Percentiles rank a stretch among this genome's conserved stretches.
phyloP scores from a whole-genome alignment of 73 alveolate genomes.

The Paramecium bursaria region DNA sequence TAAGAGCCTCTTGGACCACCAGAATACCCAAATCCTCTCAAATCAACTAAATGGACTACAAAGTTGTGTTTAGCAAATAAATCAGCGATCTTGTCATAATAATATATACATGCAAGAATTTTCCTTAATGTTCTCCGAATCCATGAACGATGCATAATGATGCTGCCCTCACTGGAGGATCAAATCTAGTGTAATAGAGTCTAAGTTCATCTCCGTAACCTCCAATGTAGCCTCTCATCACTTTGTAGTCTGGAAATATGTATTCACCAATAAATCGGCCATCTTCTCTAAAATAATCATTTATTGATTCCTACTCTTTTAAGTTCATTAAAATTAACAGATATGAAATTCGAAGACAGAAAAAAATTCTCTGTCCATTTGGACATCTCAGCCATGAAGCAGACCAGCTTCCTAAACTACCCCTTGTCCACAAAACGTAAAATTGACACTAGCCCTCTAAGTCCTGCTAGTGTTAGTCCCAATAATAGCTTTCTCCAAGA shows the following conservation, averaged over 20 bases:
- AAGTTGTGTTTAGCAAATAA: constrained; percentile 81
- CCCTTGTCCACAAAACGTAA: constrained; percentile 41
- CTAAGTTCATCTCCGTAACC: constrained; percentile 66
- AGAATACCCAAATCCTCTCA: constrained; percentile 86
- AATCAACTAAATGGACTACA: constrained; percentile 84
- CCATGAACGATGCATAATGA: constrained; percentile 86
- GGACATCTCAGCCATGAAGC: constrained; percentile 19
- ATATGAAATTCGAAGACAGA: constrained; percentile 48
- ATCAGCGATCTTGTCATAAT: constrained; percentile 64
- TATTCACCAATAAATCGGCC: constrained; percentile 68
- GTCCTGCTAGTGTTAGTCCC: constrained; percentile 33
- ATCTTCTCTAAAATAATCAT: constrained; percentile 59
- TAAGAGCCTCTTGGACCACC: constrained; percentile 80
- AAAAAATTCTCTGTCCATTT: constrained; percentile 49
- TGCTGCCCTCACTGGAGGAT: constrained; percentile 72
- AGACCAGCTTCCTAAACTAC: constrained; percentile 10
- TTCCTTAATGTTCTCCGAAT: constrained; percentile 86
- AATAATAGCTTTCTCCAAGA: constrained; percentile 7
- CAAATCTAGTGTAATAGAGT: constrained; percentile 65
- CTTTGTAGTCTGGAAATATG: constrained; percentile 49
- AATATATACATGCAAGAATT: constrained; percentile 63
- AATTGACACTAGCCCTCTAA: constrained; percentile 9
- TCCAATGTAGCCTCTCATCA: constrained; percentile 65
- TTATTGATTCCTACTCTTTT: constrained; percentile 57
- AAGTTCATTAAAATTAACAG: constrained; percentile 49